Base-by-base conservation (phyloP, 805 yeast species). In the Naumovozyma baii region DNA sequence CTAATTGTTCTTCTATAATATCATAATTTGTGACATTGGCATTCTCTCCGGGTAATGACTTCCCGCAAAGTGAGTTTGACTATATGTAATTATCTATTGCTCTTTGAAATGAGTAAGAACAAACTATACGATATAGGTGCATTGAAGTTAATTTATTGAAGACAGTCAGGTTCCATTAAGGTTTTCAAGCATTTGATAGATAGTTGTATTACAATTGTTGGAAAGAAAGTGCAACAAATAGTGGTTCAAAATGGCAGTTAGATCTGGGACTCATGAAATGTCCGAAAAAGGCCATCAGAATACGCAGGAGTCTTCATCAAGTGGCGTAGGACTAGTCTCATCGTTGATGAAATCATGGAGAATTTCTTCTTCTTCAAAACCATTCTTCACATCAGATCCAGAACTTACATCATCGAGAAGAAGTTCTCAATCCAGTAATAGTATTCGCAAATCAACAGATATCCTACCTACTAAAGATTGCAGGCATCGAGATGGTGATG, bases 301-400 rank as follows among this genome's bases (percentile, higher is more conserved):
- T 19, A 12, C 42, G 14, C 31, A 29, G 5, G 31, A 29, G 14
- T 35, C 43, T 5, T 31, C 15, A 12, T 15, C 33, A 14, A 36
- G 45, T 37, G 37, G 48, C n/a, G 37, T 50, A 3, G 47, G 49
- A 33, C 30, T 55, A 19, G 57, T 54, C 5, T 41, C 48, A 2
- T 49, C 58, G 3, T 38, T 55, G 31, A 52, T 55, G 59, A 55
- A 54, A 39, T 53, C 61, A 3, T 52, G 57, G 57, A 53, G 49
- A 31, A 53, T 52, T n/a, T 48, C 56, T 8, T 40, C 47, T 3
- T 34, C 41, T 3, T 39, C 47, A 2, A 39, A 44, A n/a, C 18
- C 22, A 14, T 37, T 33, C 2, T n/a, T 36, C 16, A 14, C 39
- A 4, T 37, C 49, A 7, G 26, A 22, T 22, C 26, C 26, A 22